A percentile compares a stretch with the other conserved stretches of the same genome.
Conservation (phyloP, 257 asterid genomes). For the Rubia yunnanensis region DNA sequence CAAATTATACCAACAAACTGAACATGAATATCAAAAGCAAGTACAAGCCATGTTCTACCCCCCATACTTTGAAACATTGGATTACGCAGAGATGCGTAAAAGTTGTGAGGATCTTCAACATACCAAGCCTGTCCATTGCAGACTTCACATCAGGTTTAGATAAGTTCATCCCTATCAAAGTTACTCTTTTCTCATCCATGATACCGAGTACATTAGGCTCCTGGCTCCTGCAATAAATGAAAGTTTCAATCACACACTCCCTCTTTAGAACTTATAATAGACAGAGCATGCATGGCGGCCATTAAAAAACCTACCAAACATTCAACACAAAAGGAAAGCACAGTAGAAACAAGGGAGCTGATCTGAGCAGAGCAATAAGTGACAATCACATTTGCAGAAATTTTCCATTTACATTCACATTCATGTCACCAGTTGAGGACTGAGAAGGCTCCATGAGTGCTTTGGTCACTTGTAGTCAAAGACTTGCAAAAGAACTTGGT, state of each 20-base stretch:
- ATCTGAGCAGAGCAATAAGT: neutral
- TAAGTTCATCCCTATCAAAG: constrained; percentile 77
- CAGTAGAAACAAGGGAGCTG: neutral
- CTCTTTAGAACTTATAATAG: neutral
- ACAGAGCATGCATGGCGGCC: neutral
- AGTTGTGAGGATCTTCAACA: constrained; percentile 20
- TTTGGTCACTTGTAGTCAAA: too few relatives aligned
- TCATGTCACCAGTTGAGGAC: too few relatives aligned
- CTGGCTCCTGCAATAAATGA: constrained; percentile 56
- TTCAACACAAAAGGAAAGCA: neutral
- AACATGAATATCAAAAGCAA: too few relatives aligned
- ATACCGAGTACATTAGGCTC: constrained; percentile 28
- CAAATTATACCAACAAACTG: too few relatives aligned
- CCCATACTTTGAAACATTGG: too few relatives aligned
- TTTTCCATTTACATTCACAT: too few relatives aligned
- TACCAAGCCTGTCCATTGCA: constrained; percentile 83
- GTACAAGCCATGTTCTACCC: too few relatives aligned
- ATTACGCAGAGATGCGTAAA: neutral
- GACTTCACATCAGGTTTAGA: constrained; percentile 56
- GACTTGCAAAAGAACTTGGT: too few relatives aligned
- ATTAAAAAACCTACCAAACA: neutral
- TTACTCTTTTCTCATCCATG: constrained; percentile 36
- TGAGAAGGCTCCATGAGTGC: too few relatives aligned
- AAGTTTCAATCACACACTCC: constrained; percentile 4
- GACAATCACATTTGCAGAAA: neutral